Evolutionary conservation across 2,329 filamentous ascomycete genomes (phyloP).

Genomic region (Botrytis hyacinthi): DNA sequence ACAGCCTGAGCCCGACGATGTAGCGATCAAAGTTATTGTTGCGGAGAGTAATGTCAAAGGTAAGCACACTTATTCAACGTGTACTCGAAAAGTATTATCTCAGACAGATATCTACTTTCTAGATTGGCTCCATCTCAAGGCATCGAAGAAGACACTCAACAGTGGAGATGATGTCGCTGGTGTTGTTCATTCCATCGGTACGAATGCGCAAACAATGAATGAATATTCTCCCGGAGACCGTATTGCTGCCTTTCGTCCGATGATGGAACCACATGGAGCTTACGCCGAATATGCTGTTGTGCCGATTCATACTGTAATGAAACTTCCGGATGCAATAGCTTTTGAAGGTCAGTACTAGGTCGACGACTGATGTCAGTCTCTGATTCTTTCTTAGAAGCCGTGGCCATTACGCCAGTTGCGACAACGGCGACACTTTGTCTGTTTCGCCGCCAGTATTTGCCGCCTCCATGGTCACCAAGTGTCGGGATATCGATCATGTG

Average conservation of each 20-base stretch:
- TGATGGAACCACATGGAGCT: slow-evolving; percentile 48
- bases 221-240: slow-evolving; percentile 44
- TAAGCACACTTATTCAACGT: slow-evolving; percentile 2
- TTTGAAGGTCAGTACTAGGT: slow-evolving; percentile 40
- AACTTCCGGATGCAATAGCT: slow-evolving; percentile 26
- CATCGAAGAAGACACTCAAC: slow-evolving; percentile 23
- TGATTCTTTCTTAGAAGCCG: slow-evolving; percentile 42
- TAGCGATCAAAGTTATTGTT: slow-evolving; percentile 34
- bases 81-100: neutral
- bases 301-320: slow-evolving; percentile 53
- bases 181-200: slow-evolving; percentile 47
- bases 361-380: slow-evolving; percentile 38
- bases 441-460: slow-evolving; percentile 39
- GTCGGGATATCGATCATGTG: no score
- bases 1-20: slow-evolving; percentile 25
- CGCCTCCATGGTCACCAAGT: slow-evolving; percentile 40
- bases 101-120: neutral
- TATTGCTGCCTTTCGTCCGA: slow-evolving; percentile 49
- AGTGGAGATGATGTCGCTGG: slow-evolving; percentile 38
- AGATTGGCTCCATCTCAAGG: slow-evolving; percentile 22
- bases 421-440: slow-evolving; percentile 44
- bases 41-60: slow-evolving; percentile 29
- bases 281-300: slow-evolving; percentile 61
- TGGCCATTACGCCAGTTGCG: slow-evolving; percentile 44
- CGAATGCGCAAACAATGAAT: slow-evolving; percentile 41